Evolutionary conservation across 768 basidiomycete genomes (phyloP).

Genomic region (Leccinellum albellum): DNA sequence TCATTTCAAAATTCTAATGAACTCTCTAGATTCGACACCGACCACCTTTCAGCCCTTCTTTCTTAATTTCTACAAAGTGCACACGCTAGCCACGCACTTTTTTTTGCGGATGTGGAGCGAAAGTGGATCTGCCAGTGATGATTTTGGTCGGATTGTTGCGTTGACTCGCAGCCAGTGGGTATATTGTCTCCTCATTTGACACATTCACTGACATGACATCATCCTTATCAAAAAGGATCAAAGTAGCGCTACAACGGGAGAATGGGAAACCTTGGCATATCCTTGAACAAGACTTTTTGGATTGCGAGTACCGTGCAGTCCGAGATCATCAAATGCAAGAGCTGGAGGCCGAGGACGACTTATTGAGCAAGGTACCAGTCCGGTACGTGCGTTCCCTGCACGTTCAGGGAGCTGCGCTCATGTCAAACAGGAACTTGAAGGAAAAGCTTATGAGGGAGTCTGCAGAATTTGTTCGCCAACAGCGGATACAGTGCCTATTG

Average conservation of each 20-base stretch:
- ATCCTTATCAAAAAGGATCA: constrained; percentile 47
- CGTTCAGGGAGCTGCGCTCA: constrained; percentile 3
- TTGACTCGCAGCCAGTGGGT: constrained; percentile 83
- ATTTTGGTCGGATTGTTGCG: constrained; percentile 75
- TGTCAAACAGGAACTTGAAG: constrained; percentile 64
- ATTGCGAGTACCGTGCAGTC: constrained; percentile 81
- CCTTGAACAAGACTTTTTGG: constrained; percentile 76
- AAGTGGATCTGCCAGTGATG: constrained; percentile 69
- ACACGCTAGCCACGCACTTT: constrained; percentile 76
- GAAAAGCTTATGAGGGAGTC: constrained; percentile 87
- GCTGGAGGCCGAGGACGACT: constrained; percentile 82
- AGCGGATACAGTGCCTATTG: constrained; percentile 82
- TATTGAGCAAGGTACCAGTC: constrained; percentile 80
- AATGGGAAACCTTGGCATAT: constrained; percentile 77
- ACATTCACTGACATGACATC: constrained; percentile 6
- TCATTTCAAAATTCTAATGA: constrained; percentile 1
- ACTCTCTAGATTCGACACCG: constrained; percentile 59
- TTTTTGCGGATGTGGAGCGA: constrained; percentile 94
- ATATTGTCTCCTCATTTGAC: neutral
- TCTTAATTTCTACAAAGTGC: constrained; percentile 78
- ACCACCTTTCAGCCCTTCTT: constrained; percentile 85
- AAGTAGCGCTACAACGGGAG: constrained; percentile 71
- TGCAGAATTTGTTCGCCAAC: constrained; percentile 83
- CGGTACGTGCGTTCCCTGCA: constrained; percentile 46
- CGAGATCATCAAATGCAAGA: constrained; percentile 89